Evolutionary conservation across 805 yeast genomes (phyloP).

Genomic region (Saturnispora diversa): DNA sequence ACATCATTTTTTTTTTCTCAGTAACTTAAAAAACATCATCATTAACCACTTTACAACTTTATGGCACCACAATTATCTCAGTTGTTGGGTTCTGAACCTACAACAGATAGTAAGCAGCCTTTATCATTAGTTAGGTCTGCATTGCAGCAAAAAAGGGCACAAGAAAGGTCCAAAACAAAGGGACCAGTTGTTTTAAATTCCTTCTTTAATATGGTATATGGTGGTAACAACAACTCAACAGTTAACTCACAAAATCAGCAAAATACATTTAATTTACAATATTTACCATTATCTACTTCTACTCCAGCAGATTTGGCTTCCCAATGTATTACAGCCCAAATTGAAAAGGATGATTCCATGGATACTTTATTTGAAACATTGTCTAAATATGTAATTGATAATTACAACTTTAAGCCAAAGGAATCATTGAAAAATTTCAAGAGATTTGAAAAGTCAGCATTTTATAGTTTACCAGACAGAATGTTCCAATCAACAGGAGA

Average conservation of each 20-base stretch:
- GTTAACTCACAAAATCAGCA: neutral
- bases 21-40: constrained; percentile 1
- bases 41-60: neutral
- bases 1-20: too few species aligned
- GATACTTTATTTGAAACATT: constrained; percentile 49
- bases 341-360: constrained; percentile 47
- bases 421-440: constrained; percentile 46
- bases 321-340: constrained; percentile 53
- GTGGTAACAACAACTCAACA: neutral
- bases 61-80: constrained; percentile 9
- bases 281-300: constrained; percentile 43
- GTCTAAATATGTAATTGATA: constrained; percentile 58
- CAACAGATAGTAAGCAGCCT: neutral
- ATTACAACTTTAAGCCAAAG: constrained; percentile 45
- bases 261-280: constrained; percentile 24
- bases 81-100: constrained; percentile 4
- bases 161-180: constrained; percentile 14
- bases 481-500: constrained; percentile 5
- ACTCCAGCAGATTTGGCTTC: constrained; percentile 53
- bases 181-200: constrained; percentile 7
- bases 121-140: constrained; percentile 14
- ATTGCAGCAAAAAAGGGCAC: constrained; percentile 25
- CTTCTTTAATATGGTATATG: constrained; percentile 8
- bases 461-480: constrained; percentile 71
- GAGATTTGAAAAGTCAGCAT: constrained; percentile 68